Evolutionary conservation across 306 rosid species (phyloP), one percentile per base, ranked within the genome.

Genomic region (Leucaena leucocephala): DNA sequence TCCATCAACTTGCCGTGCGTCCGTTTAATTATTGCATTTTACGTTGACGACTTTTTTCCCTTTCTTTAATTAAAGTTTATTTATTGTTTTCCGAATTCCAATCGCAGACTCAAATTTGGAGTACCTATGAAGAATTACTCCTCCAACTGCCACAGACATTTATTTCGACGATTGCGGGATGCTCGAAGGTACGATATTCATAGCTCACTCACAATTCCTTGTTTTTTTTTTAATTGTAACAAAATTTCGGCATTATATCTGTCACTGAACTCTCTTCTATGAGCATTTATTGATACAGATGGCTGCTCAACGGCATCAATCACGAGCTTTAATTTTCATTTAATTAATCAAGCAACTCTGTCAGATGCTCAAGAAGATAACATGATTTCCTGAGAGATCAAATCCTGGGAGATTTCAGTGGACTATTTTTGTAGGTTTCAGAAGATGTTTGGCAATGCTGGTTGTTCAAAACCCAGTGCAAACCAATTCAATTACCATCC

Each of bases 271-370:
- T 54, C 65, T 77, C 62, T 46, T 80, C 63, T 61, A 21, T 33
- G 80, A 79, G 84, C 96, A 95, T 95, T 92, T 79, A 92, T 84
- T 89, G 86, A 66, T 63, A 77, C 83, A 8, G 88, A 84, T 92
- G 90, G 79, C 86, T 8, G 80, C 80, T 97, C 97, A 93, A 86
- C 98, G 74, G 87, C 78, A 70, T 76, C 89, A 11, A 55, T 80
- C 68, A 21, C 72, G 68, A 49, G 84, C 84, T 87, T 86, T 86
- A 87, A 82, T 81, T 81, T 65, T 85, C 92, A 83, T 79, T 82
- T 72, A 76, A 79, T 82, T 75, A 74, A 79, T 79, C 86, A 64
- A 62, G 17, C 22, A 46, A 44, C 35, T 68, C 27, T 38, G 46
- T 76, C 75, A 61, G 59, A 71, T 43, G 6, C 70, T 78, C 74